phyloP scores from a whole-genome alignment of 2,329 filamentous ascomycete species.

The Rhexocercosporidium sp. region DNA sequence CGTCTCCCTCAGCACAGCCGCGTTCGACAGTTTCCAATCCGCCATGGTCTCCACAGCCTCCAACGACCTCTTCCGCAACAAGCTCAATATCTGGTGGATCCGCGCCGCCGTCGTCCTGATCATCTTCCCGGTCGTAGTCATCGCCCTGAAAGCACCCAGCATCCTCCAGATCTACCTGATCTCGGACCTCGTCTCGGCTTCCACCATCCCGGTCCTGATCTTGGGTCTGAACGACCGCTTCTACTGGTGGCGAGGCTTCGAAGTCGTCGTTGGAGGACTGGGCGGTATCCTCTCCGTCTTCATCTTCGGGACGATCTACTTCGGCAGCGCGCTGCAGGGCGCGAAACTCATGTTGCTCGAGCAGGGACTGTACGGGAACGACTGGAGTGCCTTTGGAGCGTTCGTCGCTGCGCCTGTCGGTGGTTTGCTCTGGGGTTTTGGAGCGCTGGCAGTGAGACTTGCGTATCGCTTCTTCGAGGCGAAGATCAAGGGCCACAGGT shows the following conservation, averaged over 20 bases:
- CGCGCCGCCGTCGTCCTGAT: constrained; percentile 71
- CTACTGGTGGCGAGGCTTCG: constrained; percentile 81
- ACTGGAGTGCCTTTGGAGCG: constrained; percentile 84
- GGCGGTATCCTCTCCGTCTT: constrained; percentile 82
- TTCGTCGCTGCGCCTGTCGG: constrained; percentile 82
- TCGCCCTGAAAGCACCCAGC: constrained; percentile 75
- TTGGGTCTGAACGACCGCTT: constrained; percentile 69
- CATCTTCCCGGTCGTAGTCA: constrained; percentile 75
- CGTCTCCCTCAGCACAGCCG: constrained; percentile 74
- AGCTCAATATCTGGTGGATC: constrained; percentile 76
- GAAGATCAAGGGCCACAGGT: constrained; percentile 62
- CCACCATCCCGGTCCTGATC: constrained; percentile 75
- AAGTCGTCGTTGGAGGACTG: constrained; percentile 78
- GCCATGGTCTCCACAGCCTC: constrained; percentile 86
- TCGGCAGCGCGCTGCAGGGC: constrained; percentile 66
- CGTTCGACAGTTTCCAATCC: constrained; percentile 81
- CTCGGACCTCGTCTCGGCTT: constrained; percentile 78
- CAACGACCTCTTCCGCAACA: constrained; percentile 86
- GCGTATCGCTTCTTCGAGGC: constrained; percentile 61
- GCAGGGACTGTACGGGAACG: constrained; percentile 74
- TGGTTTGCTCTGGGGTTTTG: constrained; percentile 72
- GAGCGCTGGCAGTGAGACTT: constrained; percentile 65
- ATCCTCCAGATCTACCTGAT: constrained; percentile 85
- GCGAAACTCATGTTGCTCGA: constrained; percentile 73
- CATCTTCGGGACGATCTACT: constrained; percentile 81